These are phyloP conservation scores for Aspergillus proliferans DNA, from an alignment of 2,329 filamentous ascomycete genomes.

Conservation along the genomic window DNA sequence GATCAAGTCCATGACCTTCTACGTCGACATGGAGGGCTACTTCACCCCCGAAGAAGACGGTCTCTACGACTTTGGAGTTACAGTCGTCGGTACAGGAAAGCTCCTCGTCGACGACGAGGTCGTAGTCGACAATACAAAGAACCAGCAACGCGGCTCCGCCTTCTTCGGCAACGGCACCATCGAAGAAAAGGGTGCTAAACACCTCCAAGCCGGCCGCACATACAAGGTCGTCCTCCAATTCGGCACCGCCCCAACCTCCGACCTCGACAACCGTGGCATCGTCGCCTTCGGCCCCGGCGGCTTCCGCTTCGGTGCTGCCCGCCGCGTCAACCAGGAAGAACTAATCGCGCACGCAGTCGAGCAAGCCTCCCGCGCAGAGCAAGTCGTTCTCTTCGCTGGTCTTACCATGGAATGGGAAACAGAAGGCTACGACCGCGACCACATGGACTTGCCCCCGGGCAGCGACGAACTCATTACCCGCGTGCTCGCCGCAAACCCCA, in stretches of 20 bases:
- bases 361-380: conserved; percentile 63
- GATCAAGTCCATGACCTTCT: conserved; percentile 50
- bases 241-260: conserved; percentile 53
- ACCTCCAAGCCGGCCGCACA: conserved; percentile 53
- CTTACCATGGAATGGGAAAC: conserved; percentile 78
- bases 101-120: conserved; percentile 58
- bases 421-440: conserved; percentile 58
- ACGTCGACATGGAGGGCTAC: conserved; percentile 56
- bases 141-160: conserved; percentile 56
- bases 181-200: conserved; percentile 56
- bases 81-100: conserved; percentile 60
- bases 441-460: conserved; percentile 52
- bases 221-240: conserved; percentile 58
- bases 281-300: conserved; percentile 54
- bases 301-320: conserved; percentile 57
- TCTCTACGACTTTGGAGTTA: conserved; percentile 60
- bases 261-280: conserved; percentile 44
- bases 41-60: conserved; percentile 56
- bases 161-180: conserved; percentile 61
- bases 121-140: conserved; percentile 60
- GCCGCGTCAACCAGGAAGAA: conserved; percentile 51
- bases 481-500: conserved; percentile 61
- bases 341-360: conserved; percentile 62
- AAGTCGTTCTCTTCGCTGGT: conserved; percentile 71
- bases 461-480: conserved; percentile 56